A percentile compares a stretch with the other conserved stretches of the same genome.
Conservation (phyloP, 768 basidiomycete species). For the Calocera viscosa region DNA sequence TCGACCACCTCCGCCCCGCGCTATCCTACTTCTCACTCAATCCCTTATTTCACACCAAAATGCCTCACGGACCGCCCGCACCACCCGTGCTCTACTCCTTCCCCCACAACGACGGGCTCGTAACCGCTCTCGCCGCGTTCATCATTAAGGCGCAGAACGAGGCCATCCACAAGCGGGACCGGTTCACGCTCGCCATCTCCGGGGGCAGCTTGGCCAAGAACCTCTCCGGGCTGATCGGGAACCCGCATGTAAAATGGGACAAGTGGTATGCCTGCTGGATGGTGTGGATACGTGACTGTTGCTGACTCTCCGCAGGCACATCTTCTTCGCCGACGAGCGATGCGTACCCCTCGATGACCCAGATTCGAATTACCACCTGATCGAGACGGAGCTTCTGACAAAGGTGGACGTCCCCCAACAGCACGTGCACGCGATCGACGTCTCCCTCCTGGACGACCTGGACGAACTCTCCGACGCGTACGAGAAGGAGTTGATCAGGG, state of each 20-base stretch:
- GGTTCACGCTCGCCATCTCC: constrained; percentile 85
- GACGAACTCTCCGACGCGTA: constrained; percentile 73
- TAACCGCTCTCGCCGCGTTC: constrained; percentile 60
- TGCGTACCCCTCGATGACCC: constrained; percentile 82
- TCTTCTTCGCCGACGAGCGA: constrained; percentile 95
- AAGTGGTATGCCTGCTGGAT: constrained; percentile 56
- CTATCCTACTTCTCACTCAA: background rate
- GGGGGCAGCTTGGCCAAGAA: constrained; percentile 83
- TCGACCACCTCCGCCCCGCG: no score
- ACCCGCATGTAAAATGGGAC: constrained; percentile 71
- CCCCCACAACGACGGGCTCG: constrained; percentile 38
- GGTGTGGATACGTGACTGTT: background rate
- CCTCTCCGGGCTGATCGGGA: constrained; percentile 54
- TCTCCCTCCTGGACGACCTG: constrained; percentile 49
- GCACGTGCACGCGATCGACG: constrained; percentile 79
- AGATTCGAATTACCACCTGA: constrained; percentile 83
- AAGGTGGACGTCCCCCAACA: constrained; percentile 63
- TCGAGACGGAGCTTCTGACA: constrained; percentile 58
- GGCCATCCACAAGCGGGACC: constrained; percentile 73
- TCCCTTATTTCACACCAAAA: background rate
- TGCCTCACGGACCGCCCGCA: constrained; percentile 26
- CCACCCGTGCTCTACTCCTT: constrained; percentile 67
- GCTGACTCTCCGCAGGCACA: constrained; percentile 51
- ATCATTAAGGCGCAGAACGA: constrained; percentile 80
- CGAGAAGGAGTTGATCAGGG: constrained; percentile 70